These are phyloP conservation scores for Zasmidium angulare DNA, from an alignment of 2,329 filamentous ascomycete genomes.

Conservation along the genomic window DNA sequence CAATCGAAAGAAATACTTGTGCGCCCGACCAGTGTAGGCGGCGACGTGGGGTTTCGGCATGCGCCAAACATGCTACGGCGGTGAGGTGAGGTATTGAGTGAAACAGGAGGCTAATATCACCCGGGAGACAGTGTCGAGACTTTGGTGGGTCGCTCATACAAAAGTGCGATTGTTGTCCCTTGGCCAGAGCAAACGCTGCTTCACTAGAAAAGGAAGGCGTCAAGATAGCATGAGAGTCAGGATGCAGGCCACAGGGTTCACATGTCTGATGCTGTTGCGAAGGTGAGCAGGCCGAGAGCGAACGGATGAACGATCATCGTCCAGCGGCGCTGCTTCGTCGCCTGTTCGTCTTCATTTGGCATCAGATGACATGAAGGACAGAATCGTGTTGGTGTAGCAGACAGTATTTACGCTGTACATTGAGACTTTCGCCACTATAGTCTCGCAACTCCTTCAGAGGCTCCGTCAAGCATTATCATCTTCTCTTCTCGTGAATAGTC, in stretches of 20 bases:
- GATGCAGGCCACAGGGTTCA: too few species aligned
- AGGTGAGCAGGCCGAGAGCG: too few species aligned
- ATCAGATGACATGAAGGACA: too few species aligned
- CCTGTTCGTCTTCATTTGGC: too few species aligned
- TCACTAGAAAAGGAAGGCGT: neutral
- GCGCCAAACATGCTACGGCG: slow-evolving; percentile 1
- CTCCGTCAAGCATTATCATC: neutral
- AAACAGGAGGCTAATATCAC: neutral
- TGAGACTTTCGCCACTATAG: neutral
- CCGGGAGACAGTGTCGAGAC: neutral
- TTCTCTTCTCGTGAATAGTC: slow-evolving; percentile 36
- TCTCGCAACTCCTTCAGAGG: neutral
- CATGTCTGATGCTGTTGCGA: too few species aligned
- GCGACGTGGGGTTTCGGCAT: slow-evolving; percentile 1
- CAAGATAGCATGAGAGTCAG: neutral
- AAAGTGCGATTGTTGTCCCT: neutral
- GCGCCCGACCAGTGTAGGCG: neutral
- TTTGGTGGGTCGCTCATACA: neutral
- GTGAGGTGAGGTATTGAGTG: slow-evolving; percentile 7
- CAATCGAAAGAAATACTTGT: neutral
- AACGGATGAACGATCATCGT: too few species aligned
- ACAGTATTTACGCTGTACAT: neutral
- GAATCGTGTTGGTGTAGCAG: too few species aligned
- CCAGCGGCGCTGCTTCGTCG: too few species aligned
- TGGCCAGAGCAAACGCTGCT: neutral